Percentiles rank a stretch among this genome's conserved stretches.
Conservation (phyloP, 257 asterid species). For the Solanum commersonii region DNA sequence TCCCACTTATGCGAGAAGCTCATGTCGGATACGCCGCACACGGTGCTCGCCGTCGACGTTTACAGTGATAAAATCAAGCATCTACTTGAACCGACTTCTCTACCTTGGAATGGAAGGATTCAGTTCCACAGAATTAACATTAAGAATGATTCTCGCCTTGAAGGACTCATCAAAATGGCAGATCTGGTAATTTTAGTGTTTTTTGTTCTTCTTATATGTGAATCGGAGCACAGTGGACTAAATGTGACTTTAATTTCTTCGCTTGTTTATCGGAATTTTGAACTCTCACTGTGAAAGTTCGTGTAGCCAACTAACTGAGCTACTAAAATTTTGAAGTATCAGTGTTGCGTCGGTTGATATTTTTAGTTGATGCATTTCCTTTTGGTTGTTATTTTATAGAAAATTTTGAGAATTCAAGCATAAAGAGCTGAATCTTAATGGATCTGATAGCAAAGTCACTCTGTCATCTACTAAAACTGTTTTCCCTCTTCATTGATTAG, state of each 20-base stretch:
- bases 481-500: not conserved
- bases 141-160: constrained; percentile 24
- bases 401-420: not conserved
- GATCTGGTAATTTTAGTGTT: constrained; percentile 16
- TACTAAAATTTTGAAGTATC: not conserved
- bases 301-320: not conserved
- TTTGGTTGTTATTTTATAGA: not conserved
- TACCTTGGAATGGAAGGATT: constrained; percentile 60
- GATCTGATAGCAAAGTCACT: not conserved
- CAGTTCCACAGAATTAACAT: constrained; percentile 32
- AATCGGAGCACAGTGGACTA: not conserved
- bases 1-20: constrained; percentile 93
- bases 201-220: not conserved
- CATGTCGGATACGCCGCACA: constrained; percentile 69
- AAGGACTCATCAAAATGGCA: constrained; percentile 27
- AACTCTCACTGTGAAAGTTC: no score
- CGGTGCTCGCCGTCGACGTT: constrained; percentile 83
- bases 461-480: not conserved
- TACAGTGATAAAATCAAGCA: constrained; percentile 86
- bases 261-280: no score
- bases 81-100: constrained; percentile 55
- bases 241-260: not conserved
- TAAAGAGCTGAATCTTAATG: not conserved
- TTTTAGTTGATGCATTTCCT: no score
- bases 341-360: not conserved